phyloP scores from a whole-genome alignment of 805 yeast species.

The Lachancea mirantina region DNA sequence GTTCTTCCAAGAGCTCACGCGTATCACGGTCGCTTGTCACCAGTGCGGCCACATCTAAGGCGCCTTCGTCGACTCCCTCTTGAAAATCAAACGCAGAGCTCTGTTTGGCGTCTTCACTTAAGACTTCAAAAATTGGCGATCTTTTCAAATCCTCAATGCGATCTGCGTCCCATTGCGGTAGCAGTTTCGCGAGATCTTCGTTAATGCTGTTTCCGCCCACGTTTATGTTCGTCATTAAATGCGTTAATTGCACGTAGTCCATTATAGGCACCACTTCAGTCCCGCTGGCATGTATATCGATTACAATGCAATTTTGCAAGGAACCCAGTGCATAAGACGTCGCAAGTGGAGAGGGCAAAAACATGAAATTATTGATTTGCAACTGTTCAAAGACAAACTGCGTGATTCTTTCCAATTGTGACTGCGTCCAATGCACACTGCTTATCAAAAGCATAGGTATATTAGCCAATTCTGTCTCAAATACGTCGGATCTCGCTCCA shows the following conservation, averaged over 20 bases:
- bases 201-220: constrained; percentile 66
- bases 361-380: constrained; percentile 63
- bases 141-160: constrained; percentile 72
- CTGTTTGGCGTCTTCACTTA: constrained; percentile 58
- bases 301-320: constrained; percentile 58
- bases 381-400: constrained; percentile 68
- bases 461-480: constrained; percentile 32
- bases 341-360: constrained; percentile 62
- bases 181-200: constrained; percentile 38
- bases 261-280: constrained; percentile 77
- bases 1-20: constrained; percentile 59
- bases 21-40: constrained; percentile 68
- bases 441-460: constrained; percentile 66
- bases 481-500: constrained; percentile 23
- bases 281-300: constrained; percentile 72
- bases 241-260: constrained; percentile 56
- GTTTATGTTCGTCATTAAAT: constrained; percentile 42
- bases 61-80: constrained; percentile 54
- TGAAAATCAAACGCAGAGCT: constrained; percentile 51
- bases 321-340: constrained; percentile 68
- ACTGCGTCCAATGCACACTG: constrained; percentile 62
- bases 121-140: constrained; percentile 71
- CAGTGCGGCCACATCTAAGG: constrained; percentile 81
- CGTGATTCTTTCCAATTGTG: constrained; percentile 60
- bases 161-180: constrained; percentile 48